Percentiles rank a stretch among this genome's conserved stretches.
These are phyloP conservation scores for Talaromyces sp. DNA, from an alignment of 2,329 filamentous ascomycete species.

Conservation along the genomic window DNA sequence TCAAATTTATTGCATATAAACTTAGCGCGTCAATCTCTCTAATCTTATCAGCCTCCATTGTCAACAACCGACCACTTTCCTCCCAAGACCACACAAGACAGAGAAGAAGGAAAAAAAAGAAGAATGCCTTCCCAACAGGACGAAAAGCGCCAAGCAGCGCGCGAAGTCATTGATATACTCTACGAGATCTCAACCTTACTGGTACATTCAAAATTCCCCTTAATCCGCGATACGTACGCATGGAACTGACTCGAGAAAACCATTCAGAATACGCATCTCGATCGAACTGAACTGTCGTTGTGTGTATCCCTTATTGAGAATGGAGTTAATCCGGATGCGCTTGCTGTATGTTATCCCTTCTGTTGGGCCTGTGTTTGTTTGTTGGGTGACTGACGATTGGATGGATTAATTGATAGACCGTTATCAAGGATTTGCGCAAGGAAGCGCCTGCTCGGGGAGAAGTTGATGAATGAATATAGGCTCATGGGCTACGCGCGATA, in stretches of 20 bases:
- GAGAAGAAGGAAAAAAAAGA: not conserved
- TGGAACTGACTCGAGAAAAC: not conserved
- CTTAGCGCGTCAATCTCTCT: not conserved
- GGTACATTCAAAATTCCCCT: slow-evolving; percentile 24
- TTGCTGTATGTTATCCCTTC: slow-evolving; percentile 63
- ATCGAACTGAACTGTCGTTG: slow-evolving; percentile 83
- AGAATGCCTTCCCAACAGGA: slow-evolving; percentile 39
- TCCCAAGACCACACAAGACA: slow-evolving; percentile 7
- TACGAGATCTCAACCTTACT: slow-evolving; percentile 47
- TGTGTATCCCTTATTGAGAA: slow-evolving; percentile 97
- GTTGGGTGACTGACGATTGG: slow-evolving; percentile 6
- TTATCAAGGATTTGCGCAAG: slow-evolving; percentile 44
- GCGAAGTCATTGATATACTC: slow-evolving; percentile 48
- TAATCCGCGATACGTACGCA: not conserved
- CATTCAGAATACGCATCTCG: slow-evolving; percentile 80
- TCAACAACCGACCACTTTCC: not conserved
- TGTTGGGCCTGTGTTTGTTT: not conserved
- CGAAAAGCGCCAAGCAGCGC: slow-evolving; percentile 46
- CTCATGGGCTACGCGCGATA: not conserved
- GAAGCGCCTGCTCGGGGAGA: slow-evolving; percentile 26
- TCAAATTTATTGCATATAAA: not conserved
- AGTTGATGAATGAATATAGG: not conserved
- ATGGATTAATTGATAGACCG: slow-evolving; percentile 28
- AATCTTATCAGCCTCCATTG: not conserved
- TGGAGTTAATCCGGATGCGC: slow-evolving; percentile 89